Base-by-base conservation (phyloP, 305 asterid species). In the Fraxinus velutina region DNA sequence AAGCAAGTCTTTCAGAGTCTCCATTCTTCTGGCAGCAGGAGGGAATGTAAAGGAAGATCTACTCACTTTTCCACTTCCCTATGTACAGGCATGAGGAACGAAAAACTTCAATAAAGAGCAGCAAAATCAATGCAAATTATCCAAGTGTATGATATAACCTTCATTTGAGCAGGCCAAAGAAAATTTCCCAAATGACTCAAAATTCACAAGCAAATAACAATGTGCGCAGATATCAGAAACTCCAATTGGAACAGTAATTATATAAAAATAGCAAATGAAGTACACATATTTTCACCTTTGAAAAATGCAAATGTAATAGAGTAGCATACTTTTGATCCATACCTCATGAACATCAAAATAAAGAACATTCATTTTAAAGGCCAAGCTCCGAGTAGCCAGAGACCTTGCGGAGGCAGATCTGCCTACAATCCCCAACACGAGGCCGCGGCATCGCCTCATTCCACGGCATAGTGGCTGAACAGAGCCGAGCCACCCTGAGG, bases 391-490 rank as follows among this genome's bases (percentile, higher is more conserved):
- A 80, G 44, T 86, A 47, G 98, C 99, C 93, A 96, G 86, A 10
- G 92, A 91, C 89, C 90, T 90, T n/a, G 99, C 98, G 6, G 97
- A 92, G 33, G 96, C 92, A 86, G 99, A 96, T 91, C 97, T 91
- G 42, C 98, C 98, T 0, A 96, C 89, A 83, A 96, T 96, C 90
- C 99, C 98, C 91, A 96, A 84, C 75, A 96, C 99, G 82, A 96
- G 88, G 52, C 99, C 99, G 2, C 99, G 90, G 82, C 99, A 96
- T 33, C 99, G 89, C 78, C 98, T 92, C 98, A 96, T 96, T 79
- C 99, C 98, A n/a, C 98, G 97, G 86, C 99, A 96, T 44, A 94
- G 96, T 77, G 99, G 99, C 96, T 96, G 99, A 81, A 96, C 94
- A 0, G 98, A 92, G 76, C 99, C 99, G 44, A 96, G 93, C 99